Conservation (phyloP, 2,329 filamentous ascomycete species). For the Zymoseptoria brevis region DNA sequence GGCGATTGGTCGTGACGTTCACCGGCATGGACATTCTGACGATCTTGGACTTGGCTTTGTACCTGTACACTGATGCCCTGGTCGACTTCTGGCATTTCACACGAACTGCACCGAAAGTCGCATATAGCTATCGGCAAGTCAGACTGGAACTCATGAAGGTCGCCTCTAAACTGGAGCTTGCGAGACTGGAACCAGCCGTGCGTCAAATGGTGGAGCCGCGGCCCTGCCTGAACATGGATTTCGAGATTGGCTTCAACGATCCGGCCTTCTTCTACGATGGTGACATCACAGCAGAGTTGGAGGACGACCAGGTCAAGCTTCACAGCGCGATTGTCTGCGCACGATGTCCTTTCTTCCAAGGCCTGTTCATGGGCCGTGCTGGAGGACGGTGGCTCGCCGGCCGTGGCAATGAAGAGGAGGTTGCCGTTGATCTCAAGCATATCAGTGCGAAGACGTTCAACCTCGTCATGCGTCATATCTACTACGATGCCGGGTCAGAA, state of each 20-base stretch:
- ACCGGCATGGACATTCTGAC: slow-evolving; percentile 67
- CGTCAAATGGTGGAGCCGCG: slow-evolving; percentile 63
- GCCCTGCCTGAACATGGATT: slow-evolving; percentile 58
- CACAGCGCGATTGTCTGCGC: slow-evolving; percentile 75
- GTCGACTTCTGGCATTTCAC: slow-evolving; percentile 83
- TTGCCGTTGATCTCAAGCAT: slow-evolving; percentile 76
- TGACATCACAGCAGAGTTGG: slow-evolving; percentile 71
- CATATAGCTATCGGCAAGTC: slow-evolving; percentile 68
- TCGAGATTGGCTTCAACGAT: slow-evolving; percentile 62
- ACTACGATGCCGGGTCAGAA: slow-evolving; percentile 71
- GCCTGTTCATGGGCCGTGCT: slow-evolving; percentile 81
- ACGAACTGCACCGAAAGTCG: slow-evolving; percentile 54
- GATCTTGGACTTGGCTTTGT: slow-evolving; percentile 70
- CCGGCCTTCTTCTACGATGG: slow-evolving; percentile 66
- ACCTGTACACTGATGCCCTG: slow-evolving; percentile 69
- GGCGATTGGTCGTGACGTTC: slow-evolving; percentile 56
- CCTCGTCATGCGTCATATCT: slow-evolving; percentile 72
- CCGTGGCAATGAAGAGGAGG: slow-evolving; percentile 40
- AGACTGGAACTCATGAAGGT: slow-evolving; percentile 81
- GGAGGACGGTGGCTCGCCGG: slow-evolving; percentile 67
- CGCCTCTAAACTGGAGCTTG: slow-evolving; percentile 63
- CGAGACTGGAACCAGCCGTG: slow-evolving; percentile 65
- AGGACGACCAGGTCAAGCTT: slow-evolving; percentile 58
- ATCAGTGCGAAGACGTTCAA: slow-evolving; percentile 65
- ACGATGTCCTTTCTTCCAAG: slow-evolving; percentile 86